These are phyloP conservation scores for Aurantiochytrium sp. DNA, from an alignment of 108 stramenopile genomes.

Conservation along the genomic window DNA sequence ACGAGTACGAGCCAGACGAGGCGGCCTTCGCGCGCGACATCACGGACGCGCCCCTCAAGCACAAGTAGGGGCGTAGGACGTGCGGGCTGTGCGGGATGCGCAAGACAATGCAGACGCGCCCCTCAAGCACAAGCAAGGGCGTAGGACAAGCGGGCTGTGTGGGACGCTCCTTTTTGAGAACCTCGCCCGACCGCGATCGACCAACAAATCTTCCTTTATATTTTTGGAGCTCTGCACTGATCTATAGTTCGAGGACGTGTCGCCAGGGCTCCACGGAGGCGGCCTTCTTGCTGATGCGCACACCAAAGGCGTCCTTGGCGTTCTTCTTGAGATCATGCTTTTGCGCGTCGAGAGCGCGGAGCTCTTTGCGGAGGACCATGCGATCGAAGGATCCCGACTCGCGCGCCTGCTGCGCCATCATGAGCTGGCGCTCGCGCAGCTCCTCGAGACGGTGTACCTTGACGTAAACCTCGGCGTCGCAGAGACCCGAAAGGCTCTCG, in stretches of 20 bases:
- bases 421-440: background rate
- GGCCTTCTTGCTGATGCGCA: background rate
- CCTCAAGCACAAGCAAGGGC: no score
- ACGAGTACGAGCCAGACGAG: slow-evolving; percentile 2
- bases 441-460: background rate
- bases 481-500: background rate
- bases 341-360: background rate
- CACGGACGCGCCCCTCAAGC: background rate
- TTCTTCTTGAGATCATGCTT: background rate
- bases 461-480: background rate
- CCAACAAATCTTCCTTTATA: no score
- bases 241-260: background rate
- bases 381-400: background rate
- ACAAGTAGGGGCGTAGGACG: no score
- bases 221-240: background rate
- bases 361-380: background rate
- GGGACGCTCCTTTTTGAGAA: no score
- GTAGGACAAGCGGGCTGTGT: no score
- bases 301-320: slow-evolving; percentile 4
- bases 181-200: no score
- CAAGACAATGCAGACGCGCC: no score
- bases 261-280: slow-evolving; percentile 18
- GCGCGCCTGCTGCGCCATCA: background rate
- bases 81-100: no score
- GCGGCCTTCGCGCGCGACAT: background rate